phyloP scores from a whole-genome alignment of 176 grass and related monocot species.

The maize (Zea mays) region DNA sequence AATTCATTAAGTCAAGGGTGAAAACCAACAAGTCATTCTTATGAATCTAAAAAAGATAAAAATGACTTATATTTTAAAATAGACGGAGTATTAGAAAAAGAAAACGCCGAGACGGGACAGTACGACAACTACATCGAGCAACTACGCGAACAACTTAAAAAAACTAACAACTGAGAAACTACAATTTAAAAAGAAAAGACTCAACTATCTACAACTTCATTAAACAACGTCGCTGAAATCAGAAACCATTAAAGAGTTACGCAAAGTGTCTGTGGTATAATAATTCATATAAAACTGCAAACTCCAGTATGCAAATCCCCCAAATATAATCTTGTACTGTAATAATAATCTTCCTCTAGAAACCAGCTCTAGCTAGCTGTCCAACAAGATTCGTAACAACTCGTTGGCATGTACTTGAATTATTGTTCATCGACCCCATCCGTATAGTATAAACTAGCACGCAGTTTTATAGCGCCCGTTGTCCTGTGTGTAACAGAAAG shows the following conservation, averaged over 20 bases:
- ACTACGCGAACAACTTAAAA: neutral
- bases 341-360: neutral
- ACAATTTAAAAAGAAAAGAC: neutral
- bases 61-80: no score
- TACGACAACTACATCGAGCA: neutral
- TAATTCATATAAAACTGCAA: neutral
- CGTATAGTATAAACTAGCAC: neutral
- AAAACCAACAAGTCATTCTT: no score
- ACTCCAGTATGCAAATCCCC: neutral
- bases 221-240: neutral
- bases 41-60: no score
- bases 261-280: neutral
- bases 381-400: neutral
- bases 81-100: no score
- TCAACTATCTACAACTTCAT: neutral
- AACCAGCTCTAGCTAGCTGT: neutral
- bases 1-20: neutral
- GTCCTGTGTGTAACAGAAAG: neutral
- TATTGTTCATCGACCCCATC: neutral
- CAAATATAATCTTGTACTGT: no score
- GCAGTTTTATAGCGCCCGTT: neutral
- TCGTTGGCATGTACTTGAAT: neutral
- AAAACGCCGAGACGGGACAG: neutral
- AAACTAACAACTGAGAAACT: neutral
- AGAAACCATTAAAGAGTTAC: neutral